Evolutionary conservation across 208 protist genomes (phyloP), one percentile per base, ranked within the genome.

Genomic region (Leishmania tropica): DNA sequence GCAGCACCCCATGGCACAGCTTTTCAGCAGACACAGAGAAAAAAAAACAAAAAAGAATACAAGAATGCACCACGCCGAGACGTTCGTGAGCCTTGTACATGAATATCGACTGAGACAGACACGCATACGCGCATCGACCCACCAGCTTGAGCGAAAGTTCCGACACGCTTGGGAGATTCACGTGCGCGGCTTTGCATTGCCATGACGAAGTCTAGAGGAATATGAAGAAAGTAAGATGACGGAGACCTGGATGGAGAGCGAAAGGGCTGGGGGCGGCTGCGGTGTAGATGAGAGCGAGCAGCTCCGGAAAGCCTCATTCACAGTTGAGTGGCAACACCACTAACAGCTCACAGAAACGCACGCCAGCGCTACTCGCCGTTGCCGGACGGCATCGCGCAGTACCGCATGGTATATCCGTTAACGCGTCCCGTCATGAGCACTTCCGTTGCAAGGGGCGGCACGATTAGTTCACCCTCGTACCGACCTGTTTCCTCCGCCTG

Each of bases 401-500:
- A 88, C 13, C 79, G 81, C 70, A 85, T 76, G 24, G 64, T 72
- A 74, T 81, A 88, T 6, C 75, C 81, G 73, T 64, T 80, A 28
- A 88, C 79, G 40, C 73, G 74, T 28, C 84, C 84, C 19, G 75
- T 68, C 8, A 84, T 54, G 45, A 87, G 79, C 56, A 87, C 65
- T 68, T 84, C 77, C 45, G 84, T 87, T 15, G 54, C 54, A 40
- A 84, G 84, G 17, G 84, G 84, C 2, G 76, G 42, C 13, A 87
- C 75, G n/a, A 82, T 40, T 2, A 87, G 80, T 31, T 84, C 72
- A 67, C 84, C 81, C 17, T 80, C 76, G 45, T 84, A 78, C 37
- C 80, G 48, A 8, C 70, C 40, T 19, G 73, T 87, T 10, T 68
- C 13, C 40, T 80, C 80, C 35, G 54, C 84, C 28, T 76, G 83